These are phyloP conservation scores for Fusarium siculi DNA, from an alignment of 2,329 filamentous ascomycete species.

Conservation along the genomic window DNA sequence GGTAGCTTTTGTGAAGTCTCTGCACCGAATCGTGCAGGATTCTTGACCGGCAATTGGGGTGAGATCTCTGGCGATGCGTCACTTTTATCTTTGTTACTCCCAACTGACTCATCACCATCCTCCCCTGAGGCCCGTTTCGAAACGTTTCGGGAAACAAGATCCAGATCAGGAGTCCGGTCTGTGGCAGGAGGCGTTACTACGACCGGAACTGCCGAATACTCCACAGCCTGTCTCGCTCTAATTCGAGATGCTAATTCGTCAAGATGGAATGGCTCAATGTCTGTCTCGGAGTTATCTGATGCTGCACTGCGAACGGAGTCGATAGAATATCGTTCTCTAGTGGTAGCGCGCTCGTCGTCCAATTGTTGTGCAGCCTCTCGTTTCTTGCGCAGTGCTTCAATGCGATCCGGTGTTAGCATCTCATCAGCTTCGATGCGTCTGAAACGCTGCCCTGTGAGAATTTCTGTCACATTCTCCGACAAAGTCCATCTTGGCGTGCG, in stretches of 20 bases:
- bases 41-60: slow-evolving; percentile 37
- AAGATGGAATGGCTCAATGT: slow-evolving; percentile 62
- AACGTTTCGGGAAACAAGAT: slow-evolving; percentile 44
- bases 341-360: slow-evolving; percentile 20
- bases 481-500: slow-evolving; percentile 61
- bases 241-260: slow-evolving; percentile 58
- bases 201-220: slow-evolving; percentile 2
- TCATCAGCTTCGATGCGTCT: slow-evolving; percentile 67
- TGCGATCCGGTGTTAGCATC: slow-evolving; percentile 64
- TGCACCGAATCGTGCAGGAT: slow-evolving; percentile 28
- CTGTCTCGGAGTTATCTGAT: slow-evolving; percentile 49
- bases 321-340: slow-evolving; percentile 32
- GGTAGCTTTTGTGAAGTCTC: slow-evolving; percentile 29
- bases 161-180: slow-evolving; percentile 15
- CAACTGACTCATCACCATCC: slow-evolving; percentile 5
- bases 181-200: slow-evolving; percentile 15
- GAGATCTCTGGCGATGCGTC: not conserved
- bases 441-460: slow-evolving; percentile 66
- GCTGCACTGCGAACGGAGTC: slow-evolving; percentile 39
- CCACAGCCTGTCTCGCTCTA: slow-evolving; percentile 48
- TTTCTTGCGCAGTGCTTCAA: slow-evolving; percentile 58
- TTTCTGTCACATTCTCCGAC: slow-evolving; percentile 66
- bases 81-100: slow-evolving; percentile 8
- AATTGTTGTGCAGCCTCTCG: slow-evolving; percentile 43
- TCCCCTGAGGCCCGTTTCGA: slow-evolving; percentile 9